Evolutionary conservation across 345 rosid genomes (phyloP), one percentile per base, ranked within the genome.

Genomic region (Abelmoschus esculentus): DNA sequence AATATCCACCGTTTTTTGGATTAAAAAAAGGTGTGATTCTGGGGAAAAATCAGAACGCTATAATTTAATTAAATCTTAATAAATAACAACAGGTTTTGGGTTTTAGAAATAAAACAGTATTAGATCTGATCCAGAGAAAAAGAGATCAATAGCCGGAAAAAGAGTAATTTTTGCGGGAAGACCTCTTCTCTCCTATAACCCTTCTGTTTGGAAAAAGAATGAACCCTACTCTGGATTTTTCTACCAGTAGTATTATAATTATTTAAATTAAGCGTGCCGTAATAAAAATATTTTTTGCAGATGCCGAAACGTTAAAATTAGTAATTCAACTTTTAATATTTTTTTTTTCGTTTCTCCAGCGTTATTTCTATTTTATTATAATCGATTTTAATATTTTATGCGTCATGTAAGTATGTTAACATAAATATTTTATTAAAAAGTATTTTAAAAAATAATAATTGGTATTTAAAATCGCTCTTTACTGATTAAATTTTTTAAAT

Each of bases 121-220:
- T 36, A 40, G 72, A 55, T 54, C 50, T 19, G 72, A 55, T 54
- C 50, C 12, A 18, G 53, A 67, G 50, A 36, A 36, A 31, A 53
- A 19, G 60, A 40, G 55, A 54, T n/a, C 2, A 52, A 54, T 34
- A 69, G 46, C 40, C 44, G 12, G 61, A n/a, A 26, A 32, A 5
- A 54, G 47, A 36, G 55, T 14, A 10, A n/a, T 1, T 36, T 40
- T 56, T 36, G 72, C 22, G 18, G 36, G 19, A 19, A 54, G 19
- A 36, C 55, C 52, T 68, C 61, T 0, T 10, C 47, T 53, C 61
- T 5, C n/a, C 15, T 63, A 38, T 11, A 2, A 40, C 26, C 66
- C 7, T 42, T 2, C 19, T 62, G 22, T 9, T 6, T 38, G 19
- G 6, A 13, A 14, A 49, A 14, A 49, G 14, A 15, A 49, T 4